Evolutionary conservation across 164 flowering plant genomes (phyloP).

Genomic region (Taxillus chinensis): DNA sequence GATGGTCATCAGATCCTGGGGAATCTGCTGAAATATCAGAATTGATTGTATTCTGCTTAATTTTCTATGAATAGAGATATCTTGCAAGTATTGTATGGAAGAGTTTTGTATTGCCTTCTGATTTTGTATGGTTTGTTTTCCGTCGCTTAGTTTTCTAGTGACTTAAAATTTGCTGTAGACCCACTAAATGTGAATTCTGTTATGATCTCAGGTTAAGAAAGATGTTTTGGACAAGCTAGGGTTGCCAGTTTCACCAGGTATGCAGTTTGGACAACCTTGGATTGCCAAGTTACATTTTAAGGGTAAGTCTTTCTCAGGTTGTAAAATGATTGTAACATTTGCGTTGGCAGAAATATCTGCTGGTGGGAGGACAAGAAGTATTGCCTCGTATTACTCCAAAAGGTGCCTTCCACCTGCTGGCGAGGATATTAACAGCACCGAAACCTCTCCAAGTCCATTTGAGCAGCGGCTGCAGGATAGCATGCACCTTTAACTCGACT

Average conservation of each 20-base stretch:
- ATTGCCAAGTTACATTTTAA: no score
- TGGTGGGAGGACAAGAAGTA: conserved; percentile 27
- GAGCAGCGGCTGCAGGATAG: conserved; percentile 6
- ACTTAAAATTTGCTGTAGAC: no score
- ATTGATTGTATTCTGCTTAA: no score
- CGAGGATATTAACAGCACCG: conserved; percentile 15
- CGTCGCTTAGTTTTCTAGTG: no score
- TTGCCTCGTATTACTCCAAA: conserved; percentile 69
- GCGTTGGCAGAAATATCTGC: conserved; percentile 29
- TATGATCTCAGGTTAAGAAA: conserved; percentile 61
- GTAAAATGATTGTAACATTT: neutral
- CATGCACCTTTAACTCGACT: neutral
- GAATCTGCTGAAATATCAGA: no score
- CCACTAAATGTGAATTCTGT: neutral
- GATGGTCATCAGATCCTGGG: no score
- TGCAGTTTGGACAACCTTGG: neutral
- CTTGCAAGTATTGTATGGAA: no score
- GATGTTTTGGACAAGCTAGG: conserved; percentile 61
- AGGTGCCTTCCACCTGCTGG: conserved; percentile 68
- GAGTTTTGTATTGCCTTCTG: no score
- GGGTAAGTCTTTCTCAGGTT: no score
- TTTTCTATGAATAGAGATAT: no score
- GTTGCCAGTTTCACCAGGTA: conserved; percentile 59
- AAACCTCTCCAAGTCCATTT: conserved; percentile 29
- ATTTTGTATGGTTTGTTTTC: no score